Conservation (phyloP, 2,329 filamentous ascomycete genomes). For the Fusarium sp. region DNA sequence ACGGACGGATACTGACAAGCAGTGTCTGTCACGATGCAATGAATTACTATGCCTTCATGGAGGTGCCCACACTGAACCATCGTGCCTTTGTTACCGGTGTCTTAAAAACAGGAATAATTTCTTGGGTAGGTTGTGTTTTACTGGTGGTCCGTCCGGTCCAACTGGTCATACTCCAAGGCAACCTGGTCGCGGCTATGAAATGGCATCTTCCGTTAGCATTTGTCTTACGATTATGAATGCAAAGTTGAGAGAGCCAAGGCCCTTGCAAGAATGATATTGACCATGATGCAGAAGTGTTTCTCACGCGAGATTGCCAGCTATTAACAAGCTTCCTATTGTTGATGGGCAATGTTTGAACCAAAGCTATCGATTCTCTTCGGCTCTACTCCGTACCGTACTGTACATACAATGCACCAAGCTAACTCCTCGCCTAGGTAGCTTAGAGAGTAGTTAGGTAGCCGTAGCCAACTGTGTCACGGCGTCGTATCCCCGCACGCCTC, state of each 20-base stretch:
- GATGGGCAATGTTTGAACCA: constrained; percentile 23
- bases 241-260: not conserved
- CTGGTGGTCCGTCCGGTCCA: constrained; percentile 13
- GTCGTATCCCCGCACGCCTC: constrained; percentile 28
- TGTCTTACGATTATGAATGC: not conserved
- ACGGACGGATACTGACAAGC: not conserved
- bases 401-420: constrained; percentile 11
- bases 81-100: not conserved
- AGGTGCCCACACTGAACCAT: not conserved
- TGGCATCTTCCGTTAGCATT: constrained; percentile 16
- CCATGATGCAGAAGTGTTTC: not conserved
- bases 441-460: not conserved
- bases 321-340: constrained; percentile 5
- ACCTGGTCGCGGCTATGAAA: not conserved
- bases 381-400: not conserved
- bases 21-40: not conserved
- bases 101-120: not conserved
- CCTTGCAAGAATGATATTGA: not conserved
- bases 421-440: not conserved
- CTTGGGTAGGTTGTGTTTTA: not conserved
- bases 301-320: constrained; percentile 11
- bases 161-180: constrained; percentile 9
- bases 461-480: constrained; percentile 26
- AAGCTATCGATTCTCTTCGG: constrained; percentile 36
- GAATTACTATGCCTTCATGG: not conserved